Evolutionary conservation across 306 rosid species (phyloP), one percentile per base, ranked within the genome.

Genomic region (Calophaca sinica): DNA sequence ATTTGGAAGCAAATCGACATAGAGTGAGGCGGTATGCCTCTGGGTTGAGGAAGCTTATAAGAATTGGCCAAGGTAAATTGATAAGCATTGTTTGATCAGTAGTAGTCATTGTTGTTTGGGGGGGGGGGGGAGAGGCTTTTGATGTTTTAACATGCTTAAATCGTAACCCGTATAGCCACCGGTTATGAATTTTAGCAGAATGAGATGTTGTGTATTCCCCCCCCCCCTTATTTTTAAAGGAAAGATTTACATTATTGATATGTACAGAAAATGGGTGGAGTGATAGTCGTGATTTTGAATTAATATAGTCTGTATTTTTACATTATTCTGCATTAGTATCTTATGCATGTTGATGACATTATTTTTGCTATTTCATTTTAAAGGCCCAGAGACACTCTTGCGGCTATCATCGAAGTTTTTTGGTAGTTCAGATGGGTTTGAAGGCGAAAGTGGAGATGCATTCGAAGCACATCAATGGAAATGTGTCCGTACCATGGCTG

Each of bases 11-110:
- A 51, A 91, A 84, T 84, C 92, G 96, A 70, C 96, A 74, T 73
- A 87, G 81, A 86, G 83, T 91, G 79, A 91, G 89, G 84, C 85
- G 93, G n/a, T 91, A 89, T 79, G 96, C 97, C 13, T 79, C 80
- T 82, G 98, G 91, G 55, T 79, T 94, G 50, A 87, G 68, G 86
- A 92, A 75, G 84, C 86, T 91, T 70, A 91, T 85, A 75, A 86
- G 79, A 87, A 94, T 94, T 77, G 98, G 98, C 68, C 97, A 91
- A 86, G 98, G 98, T 90, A 85, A 84, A 59, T 72, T 48, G 29
- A 54, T 65, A 53, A 66, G 62, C 29, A 63, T 48, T 66, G 58
- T 13, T 60, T 55, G 14, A 63, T 59, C 10, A 6, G 14, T 64
- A 42, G 32, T 61, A 61, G 35, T 48, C 10, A 2, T 57, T n/a